These are phyloP conservation scores for Fusarium nurragi DNA, from an alignment of 2,329 filamentous ascomycete genomes.

Conservation along the genomic window DNA sequence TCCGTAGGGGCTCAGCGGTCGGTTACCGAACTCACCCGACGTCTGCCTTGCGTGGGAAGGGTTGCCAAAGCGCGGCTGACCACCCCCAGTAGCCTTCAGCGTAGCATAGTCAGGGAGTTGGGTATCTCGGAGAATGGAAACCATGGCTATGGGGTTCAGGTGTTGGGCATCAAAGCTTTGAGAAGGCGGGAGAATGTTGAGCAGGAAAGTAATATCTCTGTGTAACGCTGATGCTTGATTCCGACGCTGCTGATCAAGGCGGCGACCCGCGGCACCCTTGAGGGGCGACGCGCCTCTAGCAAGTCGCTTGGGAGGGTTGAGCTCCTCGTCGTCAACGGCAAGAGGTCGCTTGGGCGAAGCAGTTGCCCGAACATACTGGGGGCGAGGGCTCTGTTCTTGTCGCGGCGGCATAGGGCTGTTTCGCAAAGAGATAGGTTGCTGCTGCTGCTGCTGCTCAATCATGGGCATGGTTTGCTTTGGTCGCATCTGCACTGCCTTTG, in stretches of 20 bases:
- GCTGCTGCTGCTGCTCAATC: conserved; percentile 56
- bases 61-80: conserved; percentile 49
- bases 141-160: conserved; percentile 76
- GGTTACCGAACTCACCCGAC: conserved; percentile 55
- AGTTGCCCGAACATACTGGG: conserved; percentile 57
- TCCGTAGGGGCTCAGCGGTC: conserved; percentile 61
- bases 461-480: conserved; percentile 64
- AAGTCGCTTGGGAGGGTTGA: conserved; percentile 83
- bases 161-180: conserved; percentile 76
- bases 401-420: conserved; percentile 55
- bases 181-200: conserved; percentile 79
- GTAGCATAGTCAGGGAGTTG: conserved; percentile 69
- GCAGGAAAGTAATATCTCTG: conserved; percentile 69
- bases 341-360: conserved; percentile 71
- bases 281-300: conserved; percentile 90
- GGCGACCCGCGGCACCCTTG: conserved; percentile 87
- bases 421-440: conserved; percentile 53
- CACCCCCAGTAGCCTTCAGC: conserved; percentile 60
- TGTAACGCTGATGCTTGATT: conserved; percentile 75
- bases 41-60: conserved; percentile 53
- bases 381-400: conserved; percentile 57
- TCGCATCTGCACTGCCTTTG: conserved; percentile 78
- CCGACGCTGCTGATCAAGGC: conserved; percentile 79
- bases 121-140: conserved; percentile 75
- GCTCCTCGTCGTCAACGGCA: conserved; percentile 75